A percentile compares a stretch with the other conserved stretches of the same genome.
Evolutionary conservation across 225 moss, liverwort and hornwort genomes (phyloP).

Genomic region (Polytrichum commune): DNA sequence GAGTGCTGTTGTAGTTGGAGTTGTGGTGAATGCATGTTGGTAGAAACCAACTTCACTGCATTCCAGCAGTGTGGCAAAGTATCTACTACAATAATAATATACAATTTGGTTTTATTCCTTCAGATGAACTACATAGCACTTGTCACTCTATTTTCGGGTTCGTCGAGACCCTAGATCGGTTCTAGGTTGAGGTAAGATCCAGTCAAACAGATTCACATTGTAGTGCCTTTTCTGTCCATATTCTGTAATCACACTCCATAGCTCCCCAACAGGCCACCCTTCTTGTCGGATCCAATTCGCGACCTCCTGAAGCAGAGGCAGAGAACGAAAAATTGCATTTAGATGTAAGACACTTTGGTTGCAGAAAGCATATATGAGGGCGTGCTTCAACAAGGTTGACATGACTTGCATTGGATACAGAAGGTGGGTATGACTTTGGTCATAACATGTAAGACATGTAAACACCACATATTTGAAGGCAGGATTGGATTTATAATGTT

Average conservation of each 20-base stretch:
- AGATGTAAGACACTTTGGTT: too few relatives aligned
- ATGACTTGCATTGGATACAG: background rate
- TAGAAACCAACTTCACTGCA: too few relatives aligned
- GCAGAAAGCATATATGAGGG: background rate
- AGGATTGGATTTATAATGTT: background rate
- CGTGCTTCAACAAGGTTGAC: background rate
- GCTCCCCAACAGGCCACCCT: constrained; percentile 52
- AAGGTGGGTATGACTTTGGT: too few relatives aligned
- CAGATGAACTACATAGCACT: too few relatives aligned
- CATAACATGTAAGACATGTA: too few relatives aligned
- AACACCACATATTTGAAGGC: background rate
- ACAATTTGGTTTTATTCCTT: too few relatives aligned
- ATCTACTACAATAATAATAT: too few relatives aligned
- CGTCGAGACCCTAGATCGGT: constrained; percentile 22
- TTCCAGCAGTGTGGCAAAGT: too few relatives aligned
- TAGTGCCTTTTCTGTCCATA: constrained; percentile 33
- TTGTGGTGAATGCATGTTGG: too few relatives aligned
- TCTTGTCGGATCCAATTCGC: constrained; percentile 51
- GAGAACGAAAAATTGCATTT: background rate
- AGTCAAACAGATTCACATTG: constrained; percentile 44
- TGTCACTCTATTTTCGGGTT: too few relatives aligned
- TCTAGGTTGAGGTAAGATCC: constrained; percentile 48
- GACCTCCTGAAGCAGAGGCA: constrained; percentile 39
- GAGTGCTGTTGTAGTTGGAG: too few relatives aligned
- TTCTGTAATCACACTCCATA: constrained; percentile 49